These are phyloP conservation scores for Verticillium isaacii DNA, from an alignment of 2,329 filamentous ascomycete genomes.

Conservation along the genomic window DNA sequence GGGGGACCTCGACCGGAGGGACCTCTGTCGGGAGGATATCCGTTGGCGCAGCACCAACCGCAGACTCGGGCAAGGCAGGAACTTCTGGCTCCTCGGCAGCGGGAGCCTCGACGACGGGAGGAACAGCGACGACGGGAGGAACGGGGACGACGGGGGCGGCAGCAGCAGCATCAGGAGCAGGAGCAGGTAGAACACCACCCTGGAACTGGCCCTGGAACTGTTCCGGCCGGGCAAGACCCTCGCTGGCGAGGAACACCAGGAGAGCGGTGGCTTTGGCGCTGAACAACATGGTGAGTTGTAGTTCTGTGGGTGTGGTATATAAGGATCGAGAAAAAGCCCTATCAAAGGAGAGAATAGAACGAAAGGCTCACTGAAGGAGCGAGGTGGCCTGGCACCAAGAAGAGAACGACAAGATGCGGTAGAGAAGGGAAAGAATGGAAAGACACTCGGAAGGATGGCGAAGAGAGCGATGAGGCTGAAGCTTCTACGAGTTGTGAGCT, in stretches of 20 bases:
- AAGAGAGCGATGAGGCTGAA: not conserved
- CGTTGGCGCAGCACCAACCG: not conserved
- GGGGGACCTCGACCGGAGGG: not conserved
- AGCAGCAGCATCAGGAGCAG: not conserved
- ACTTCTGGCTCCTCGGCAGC: not conserved
- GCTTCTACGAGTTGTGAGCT: not conserved
- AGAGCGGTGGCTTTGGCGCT: not conserved
- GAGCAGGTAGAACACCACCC: not conserved
- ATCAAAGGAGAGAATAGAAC: conserved; percentile 1
- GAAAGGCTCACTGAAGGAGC: conserved; percentile 2
- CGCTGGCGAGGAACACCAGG: not conserved
- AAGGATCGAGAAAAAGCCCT: not conserved
- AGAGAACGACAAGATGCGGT: not conserved
- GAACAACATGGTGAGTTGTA: conserved; percentile 1
- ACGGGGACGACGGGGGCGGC: not conserved
- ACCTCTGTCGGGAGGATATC: not conserved
- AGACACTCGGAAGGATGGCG: not conserved
- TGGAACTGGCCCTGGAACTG: not conserved
- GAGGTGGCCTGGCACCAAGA: conserved; percentile 3
- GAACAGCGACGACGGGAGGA: not conserved
- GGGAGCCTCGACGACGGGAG: not conserved
- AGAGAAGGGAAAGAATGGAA: not conserved
- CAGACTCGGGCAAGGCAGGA: not conserved
- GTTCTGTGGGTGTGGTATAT: not conserved
- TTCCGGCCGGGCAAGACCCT: not conserved